These are phyloP conservation scores for Filosporella fistucella DNA, from an alignment of 495 filamentous ascomycete genomes.

Conservation along the genomic window DNA sequence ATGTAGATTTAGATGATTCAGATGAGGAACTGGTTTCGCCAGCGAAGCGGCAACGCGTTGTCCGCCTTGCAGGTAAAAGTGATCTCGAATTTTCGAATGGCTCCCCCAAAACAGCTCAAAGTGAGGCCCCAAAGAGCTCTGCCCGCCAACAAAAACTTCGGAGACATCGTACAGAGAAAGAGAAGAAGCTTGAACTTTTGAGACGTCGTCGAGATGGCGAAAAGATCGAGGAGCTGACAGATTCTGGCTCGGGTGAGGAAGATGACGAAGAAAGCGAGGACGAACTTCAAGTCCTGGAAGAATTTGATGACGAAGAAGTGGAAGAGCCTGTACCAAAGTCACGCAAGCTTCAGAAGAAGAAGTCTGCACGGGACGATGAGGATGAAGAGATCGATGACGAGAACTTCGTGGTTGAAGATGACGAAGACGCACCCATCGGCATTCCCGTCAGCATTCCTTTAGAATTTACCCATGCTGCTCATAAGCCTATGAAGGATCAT, in stretches of 20 bases:
- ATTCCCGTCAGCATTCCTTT: slow-evolving; percentile 62
- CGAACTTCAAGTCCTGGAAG: slow-evolving; percentile 30
- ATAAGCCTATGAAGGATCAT: slow-evolving; percentile 67
- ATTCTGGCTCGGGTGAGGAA: slow-evolving; percentile 22
- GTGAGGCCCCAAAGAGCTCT: slow-evolving; percentile 15
- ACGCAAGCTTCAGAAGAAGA: slow-evolving; percentile 14
- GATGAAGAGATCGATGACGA: slow-evolving; percentile 40
- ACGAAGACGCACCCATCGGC: slow-evolving; percentile 51
- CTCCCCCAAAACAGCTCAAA: slow-evolving; percentile 22
- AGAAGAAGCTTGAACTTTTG: slow-evolving; percentile 47
- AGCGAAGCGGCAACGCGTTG: slow-evolving; percentile 17
- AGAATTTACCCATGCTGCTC: slow-evolving; percentile 60
- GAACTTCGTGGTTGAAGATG: slow-evolving; percentile 68
- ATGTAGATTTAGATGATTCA: slow-evolving; percentile 16
- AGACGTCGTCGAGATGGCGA: slow-evolving; percentile 55
- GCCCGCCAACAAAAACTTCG: slow-evolving; percentile 10
- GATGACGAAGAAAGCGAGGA: slow-evolving; percentile 33
- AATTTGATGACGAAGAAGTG: slow-evolving; percentile 45
- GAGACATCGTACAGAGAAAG: slow-evolving; percentile 33
- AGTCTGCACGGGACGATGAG: slow-evolving; percentile 4
- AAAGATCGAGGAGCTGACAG: slow-evolving; percentile 36
- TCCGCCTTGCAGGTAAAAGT: no score
- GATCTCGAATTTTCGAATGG: no score
- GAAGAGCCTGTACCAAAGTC: slow-evolving; percentile 13
- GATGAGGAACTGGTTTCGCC: slow-evolving; percentile 22